Evolutionary conservation across 306 rosid genomes (phyloP).

Genomic region (Trichosanthes truncata): DNA sequence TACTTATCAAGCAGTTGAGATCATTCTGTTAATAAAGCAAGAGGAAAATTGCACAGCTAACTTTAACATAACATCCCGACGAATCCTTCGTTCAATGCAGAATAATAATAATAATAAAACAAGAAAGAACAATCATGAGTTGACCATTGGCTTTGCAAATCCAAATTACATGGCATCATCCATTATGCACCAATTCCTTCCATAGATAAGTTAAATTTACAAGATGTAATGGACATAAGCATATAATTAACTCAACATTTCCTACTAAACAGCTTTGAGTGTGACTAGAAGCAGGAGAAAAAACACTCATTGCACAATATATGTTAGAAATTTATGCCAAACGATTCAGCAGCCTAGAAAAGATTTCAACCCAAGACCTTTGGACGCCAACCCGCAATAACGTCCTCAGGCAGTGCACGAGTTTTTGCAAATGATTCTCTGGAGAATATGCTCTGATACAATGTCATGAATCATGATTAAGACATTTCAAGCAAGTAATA

Average conservation of each 20-base stretch:
- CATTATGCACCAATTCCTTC: not conserved
- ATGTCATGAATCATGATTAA: not conserved
- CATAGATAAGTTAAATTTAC: not conserved
- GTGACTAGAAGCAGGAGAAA: not conserved
- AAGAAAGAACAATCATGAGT: not conserved
- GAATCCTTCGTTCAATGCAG: too few species aligned
- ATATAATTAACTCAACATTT: not conserved
- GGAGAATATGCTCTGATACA: constrained; percentile 56
- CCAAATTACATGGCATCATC: not conserved
- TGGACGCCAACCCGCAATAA: constrained; percentile 91
- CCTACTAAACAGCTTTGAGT: not conserved
- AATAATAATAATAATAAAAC: not conserved
- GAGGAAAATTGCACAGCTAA: not conserved
- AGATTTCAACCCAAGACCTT: constrained; percentile 56
- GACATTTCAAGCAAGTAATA: not conserved
- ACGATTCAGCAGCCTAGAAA: not conserved
- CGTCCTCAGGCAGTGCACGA: constrained; percentile 64
- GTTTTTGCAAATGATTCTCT: constrained; percentile 75
- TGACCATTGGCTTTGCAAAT: not conserved
- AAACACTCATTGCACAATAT: not conserved
- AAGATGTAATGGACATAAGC: not conserved
- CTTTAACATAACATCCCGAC: too few species aligned
- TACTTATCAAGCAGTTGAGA: not conserved
- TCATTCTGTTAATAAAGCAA: not conserved
- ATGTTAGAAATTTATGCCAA: not conserved